Evolutionary conservation across 179 eudicot species (phyloP).

Genomic region (Pouteria campechiana): DNA sequence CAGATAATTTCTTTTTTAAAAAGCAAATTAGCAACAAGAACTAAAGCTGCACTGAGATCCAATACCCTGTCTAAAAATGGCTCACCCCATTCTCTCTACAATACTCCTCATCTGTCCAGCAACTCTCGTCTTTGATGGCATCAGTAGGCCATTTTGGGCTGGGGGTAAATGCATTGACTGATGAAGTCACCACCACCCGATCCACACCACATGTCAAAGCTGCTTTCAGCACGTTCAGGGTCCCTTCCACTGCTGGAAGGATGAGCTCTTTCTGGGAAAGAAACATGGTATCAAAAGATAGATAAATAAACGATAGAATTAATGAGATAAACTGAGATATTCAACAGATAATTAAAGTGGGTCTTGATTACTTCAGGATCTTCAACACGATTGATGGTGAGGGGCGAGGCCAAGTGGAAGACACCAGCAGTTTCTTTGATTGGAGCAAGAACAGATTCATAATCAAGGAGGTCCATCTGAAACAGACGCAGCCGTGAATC

Average conservation of each 20-base stretch:
- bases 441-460: constrained; percentile 50
- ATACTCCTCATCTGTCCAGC: constrained; percentile 80
- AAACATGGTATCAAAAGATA: background rate
- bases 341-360: background rate
- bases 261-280: constrained; percentile 36
- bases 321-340: background rate
- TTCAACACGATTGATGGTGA: constrained; percentile 48
- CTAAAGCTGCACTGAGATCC: background rate
- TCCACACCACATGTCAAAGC: constrained; percentile 60
- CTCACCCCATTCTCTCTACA: constrained; percentile 51
- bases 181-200: constrained; percentile 88
- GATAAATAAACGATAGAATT: background rate
- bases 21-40: too few relatives aligned
- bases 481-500: constrained; percentile 46
- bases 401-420: constrained; percentile 81
- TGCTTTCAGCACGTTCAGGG: constrained; percentile 63
- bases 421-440: constrained; percentile 53
- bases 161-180: constrained; percentile 54
- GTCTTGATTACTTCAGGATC: constrained; percentile 55
- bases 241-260: constrained; percentile 77
- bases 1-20: too few relatives aligned
- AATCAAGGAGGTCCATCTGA: constrained; percentile 69
- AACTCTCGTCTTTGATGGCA: constrained; percentile 45
- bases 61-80: background rate
- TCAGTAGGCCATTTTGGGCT: constrained; percentile 73